A percentile compares a stretch with the other conserved stretches of the same genome.
phyloP scores from a whole-genome alignment of 2,329 filamentous ascomycete species.

The Diaporthe batatas region DNA sequence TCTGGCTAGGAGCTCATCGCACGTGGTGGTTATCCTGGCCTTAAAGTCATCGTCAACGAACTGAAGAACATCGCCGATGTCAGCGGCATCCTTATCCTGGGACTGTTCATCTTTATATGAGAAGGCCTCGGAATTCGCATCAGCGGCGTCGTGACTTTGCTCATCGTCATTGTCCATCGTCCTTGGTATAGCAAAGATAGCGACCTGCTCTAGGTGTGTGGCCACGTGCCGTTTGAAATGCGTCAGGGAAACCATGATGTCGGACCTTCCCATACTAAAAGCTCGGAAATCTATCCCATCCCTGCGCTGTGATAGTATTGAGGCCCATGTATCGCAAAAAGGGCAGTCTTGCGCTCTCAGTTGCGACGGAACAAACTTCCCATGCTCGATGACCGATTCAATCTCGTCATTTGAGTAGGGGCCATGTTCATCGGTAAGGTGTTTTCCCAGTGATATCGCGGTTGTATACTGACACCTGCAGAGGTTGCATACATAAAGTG shows the following conservation, averaged over 20 bases:
- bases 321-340: background rate
- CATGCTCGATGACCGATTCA: background rate
- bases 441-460: background rate
- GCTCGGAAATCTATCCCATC: background rate
- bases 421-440: background rate
- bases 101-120: background rate
- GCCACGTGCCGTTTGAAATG: constrained; percentile 12
- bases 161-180: background rate
- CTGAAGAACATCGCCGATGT: too few species aligned
- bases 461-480: background rate
- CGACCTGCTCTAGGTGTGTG: constrained; percentile 13
- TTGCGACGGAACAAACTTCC: background rate
- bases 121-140: background rate
- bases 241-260: background rate
- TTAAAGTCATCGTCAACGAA: too few species aligned
- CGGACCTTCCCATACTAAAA: background rate
- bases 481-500: background rate
- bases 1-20: too few species aligned
- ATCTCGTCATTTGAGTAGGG: background rate
- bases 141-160: background rate
- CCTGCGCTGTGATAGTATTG: background rate
- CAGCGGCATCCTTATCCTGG: background rate
- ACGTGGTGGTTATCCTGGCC: too few species aligned
- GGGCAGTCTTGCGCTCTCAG: background rate
- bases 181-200: constrained; percentile 7